phyloP scores from a whole-genome alignment of 306 rosid species.

The Prinsepia uniflora region DNA sequence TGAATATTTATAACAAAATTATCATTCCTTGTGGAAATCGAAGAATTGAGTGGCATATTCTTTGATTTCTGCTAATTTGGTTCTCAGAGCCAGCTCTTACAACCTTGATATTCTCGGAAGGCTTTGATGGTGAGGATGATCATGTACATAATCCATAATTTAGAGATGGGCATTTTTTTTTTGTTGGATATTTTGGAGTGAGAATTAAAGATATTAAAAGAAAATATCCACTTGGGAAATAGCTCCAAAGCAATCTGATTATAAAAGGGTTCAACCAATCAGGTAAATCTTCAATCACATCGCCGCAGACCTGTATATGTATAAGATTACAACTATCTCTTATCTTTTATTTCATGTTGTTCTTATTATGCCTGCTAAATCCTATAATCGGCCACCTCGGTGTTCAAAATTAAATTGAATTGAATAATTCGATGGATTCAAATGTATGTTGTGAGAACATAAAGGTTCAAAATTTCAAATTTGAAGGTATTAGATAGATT shows the following conservation, averaged over 20 bases:
- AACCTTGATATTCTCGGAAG: conserved; percentile 12
- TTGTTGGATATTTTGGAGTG: neutral
- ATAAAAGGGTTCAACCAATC: conserved; percentile 16
- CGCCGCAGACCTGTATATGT: conserved; percentile 13
- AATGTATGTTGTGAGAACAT: no score
- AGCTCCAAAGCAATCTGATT: neutral
- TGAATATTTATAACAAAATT: conserved; percentile 25
- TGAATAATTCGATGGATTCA: no score
- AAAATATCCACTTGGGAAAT: neutral
- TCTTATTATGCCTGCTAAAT: neutral
- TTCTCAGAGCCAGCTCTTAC: conserved; percentile 5
- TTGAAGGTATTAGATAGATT: no score
- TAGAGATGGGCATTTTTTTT: neutral
- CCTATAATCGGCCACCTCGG: neutral
- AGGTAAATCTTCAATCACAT: conserved; percentile 5
- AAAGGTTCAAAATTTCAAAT: no score
- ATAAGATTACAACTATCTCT: neutral
- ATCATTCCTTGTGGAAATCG: conserved; percentile 24
- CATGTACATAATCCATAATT: neutral
- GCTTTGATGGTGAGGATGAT: neutral
- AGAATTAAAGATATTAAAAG: neutral
- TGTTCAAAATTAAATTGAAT: no score
- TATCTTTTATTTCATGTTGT: neutral
- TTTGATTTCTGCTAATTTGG: neutral
- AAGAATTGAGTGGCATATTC: conserved; percentile 15